A percentile compares a stretch with the other conserved stretches of the same genome.
These are phyloP conservation scores for Plantago major DNA, from an alignment of 257 asterid genomes.

Conservation along the genomic window DNA sequence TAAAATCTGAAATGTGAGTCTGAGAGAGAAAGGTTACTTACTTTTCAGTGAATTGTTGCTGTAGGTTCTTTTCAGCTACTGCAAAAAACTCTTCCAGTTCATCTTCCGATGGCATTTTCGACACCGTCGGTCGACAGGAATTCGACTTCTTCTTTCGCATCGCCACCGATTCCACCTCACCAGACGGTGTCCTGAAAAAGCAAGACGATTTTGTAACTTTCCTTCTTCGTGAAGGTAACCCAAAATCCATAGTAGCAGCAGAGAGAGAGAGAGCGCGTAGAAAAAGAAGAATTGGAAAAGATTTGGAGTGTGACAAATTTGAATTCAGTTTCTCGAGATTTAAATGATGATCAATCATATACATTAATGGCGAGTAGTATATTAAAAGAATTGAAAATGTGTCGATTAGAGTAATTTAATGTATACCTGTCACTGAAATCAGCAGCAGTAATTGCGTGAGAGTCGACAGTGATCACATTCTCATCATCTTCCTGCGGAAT, in stretches of 20 bases:
- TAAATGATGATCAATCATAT: neutral
- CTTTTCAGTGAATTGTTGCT: slow-evolving; percentile 45
- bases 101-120: slow-evolving; percentile 49
- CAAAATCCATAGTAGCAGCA: slow-evolving; percentile 8
- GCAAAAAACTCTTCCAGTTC: slow-evolving; percentile 69
- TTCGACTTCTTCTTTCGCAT: slow-evolving; percentile 39
- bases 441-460: slow-evolving; percentile 26
- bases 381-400: slow-evolving; percentile 18
- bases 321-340: slow-evolving; percentile 23
- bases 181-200: slow-evolving; percentile 36
- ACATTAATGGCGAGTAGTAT: too few relatives aligned
- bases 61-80: slow-evolving; percentile 49
- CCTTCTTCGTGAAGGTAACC: slow-evolving; percentile 16
- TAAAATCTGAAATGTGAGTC: too few relatives aligned
- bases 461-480: slow-evolving; percentile 32
- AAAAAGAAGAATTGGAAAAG: slow-evolving; percentile 3
- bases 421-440: slow-evolving; percentile 33
- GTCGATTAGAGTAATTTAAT: slow-evolving; percentile 17
- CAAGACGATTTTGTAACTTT: neutral
- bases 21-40: slow-evolving; percentile 22
- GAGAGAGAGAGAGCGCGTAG: slow-evolving; percentile 8
- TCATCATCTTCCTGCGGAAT: slow-evolving; percentile 36
- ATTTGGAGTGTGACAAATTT: slow-evolving; percentile 13
- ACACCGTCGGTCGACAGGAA: slow-evolving; percentile 5
- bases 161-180: slow-evolving; percentile 31